Base-by-base conservation (phyloP, 148 eudicot genomes). In the Chenopodium berlandieri region DNA sequence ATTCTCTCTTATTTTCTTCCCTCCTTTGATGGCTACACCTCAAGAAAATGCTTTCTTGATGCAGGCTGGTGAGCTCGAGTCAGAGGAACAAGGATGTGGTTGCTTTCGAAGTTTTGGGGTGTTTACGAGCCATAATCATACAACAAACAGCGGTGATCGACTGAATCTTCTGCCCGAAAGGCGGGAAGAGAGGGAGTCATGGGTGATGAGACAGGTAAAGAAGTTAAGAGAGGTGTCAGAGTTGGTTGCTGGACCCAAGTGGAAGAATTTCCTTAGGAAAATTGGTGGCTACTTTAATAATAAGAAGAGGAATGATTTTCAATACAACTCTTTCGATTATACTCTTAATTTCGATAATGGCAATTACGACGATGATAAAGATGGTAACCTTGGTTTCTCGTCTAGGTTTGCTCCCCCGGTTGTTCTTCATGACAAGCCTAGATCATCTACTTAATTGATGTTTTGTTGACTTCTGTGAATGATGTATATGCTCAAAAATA, bases 221-320 rank as follows among this genome's bases (percentile, higher is more conserved):
- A 81, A 81, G 72, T 62, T 84, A 23, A 90, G 84, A 81, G 93
- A 88, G 73, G 79, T 73, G 8, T 87, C 97, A 4, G 98, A 94
- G 83, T 32, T 87, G 4, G 84, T 90, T 9, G 95, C 95, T 0
- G 97, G 98, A 34, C 98, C 97, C n/a, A 94, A 90, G 62, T 94
- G 98, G 98, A 94, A 94, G 90, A 94, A 91, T 80, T 88, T 94
- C 9, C 63, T 92, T 1, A 82, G 97, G 50, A 92, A 82, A 70
- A 74, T 91, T 1, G 89, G 98, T 11, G 90, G 81, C 40, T 73
- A 88, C 50, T 87, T 86, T 8, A 84, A 77, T 50, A 89, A 78
- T 32, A 88, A 86, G 71, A 84, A 47, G 62, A 84, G 78, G 74
- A 83, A 77, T 67, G 80, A 77, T 52, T 79, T 88, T 75, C 94